A percentile compares a stretch with the other conserved stretches of the same genome.
Evolutionary conservation across 192 early-diverging fungal genomes (phyloP).

Genomic region (Coemansia sp.): DNA sequence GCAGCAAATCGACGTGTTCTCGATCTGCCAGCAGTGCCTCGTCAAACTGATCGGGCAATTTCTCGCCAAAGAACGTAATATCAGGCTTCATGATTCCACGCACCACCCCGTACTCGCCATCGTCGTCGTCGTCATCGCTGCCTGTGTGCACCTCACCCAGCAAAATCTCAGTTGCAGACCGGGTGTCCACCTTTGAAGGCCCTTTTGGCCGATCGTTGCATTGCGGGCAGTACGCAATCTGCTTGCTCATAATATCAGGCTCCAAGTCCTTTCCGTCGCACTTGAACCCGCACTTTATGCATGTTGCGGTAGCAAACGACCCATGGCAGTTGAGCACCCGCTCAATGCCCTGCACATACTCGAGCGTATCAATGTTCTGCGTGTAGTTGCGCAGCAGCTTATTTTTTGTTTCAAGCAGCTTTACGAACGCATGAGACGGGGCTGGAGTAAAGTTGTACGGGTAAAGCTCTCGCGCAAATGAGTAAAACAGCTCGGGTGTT

Average conservation of each 20-base stretch:
- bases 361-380: conserved; percentile 96
- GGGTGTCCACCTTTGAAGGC: not conserved
- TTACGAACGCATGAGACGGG: conserved; percentile 85
- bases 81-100: conserved; percentile 88
- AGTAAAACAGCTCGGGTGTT: conserved; percentile 90
- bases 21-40: conserved; percentile 67
- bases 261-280: conserved; percentile 79
- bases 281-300: conserved; percentile 78
- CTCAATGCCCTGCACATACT: conserved; percentile 81
- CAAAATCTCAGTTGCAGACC: not conserved
- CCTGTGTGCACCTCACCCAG: not conserved
- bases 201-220: conserved; percentile 53
- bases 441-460: conserved; percentile 87
- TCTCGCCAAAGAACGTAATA: conserved; percentile 97
- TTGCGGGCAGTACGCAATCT: conserved; percentile 72
- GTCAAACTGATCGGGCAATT: conserved; percentile 81
- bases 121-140: conserved; percentile 52
- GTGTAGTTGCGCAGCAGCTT: conserved; percentile 91
- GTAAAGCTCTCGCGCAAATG: conserved; percentile 91
- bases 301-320: conserved; percentile 93
- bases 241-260: conserved; percentile 71
- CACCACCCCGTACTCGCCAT: conserved; percentile 55
- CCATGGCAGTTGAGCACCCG: conserved; percentile 90
- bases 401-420: conserved; percentile 78
- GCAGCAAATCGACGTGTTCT: conserved; percentile 77